A percentile compares a stretch with the other conserved stretches of the same genome.
Conservation (phyloP, 2,329 filamentous ascomycete species). For the Tolypocladium capitatum region DNA sequence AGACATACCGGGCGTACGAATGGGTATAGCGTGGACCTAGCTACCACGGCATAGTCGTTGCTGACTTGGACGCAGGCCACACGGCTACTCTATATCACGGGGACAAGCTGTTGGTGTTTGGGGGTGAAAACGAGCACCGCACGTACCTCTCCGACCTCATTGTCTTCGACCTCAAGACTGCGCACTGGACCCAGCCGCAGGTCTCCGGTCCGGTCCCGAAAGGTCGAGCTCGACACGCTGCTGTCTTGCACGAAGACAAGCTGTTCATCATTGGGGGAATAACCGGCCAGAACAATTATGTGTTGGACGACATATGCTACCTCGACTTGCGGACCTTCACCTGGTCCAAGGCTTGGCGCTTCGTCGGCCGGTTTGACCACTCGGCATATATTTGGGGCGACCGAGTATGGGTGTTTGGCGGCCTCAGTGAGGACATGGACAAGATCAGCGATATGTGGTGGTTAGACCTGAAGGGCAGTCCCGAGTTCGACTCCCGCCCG, state of each 20-base stretch:
- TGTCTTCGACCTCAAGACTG: conserved; percentile 86
- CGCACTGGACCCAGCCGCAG: conserved; percentile 88
- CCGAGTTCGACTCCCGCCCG: conserved; percentile 65
- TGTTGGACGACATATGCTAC: conserved; percentile 92
- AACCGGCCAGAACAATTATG: conserved; percentile 80
- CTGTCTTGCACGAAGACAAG: conserved; percentile 91
- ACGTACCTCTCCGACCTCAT: conserved; percentile 93
- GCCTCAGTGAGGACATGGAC: conserved; percentile 91
- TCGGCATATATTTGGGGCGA: conserved; percentile 87
- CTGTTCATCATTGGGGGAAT: conserved; percentile 94
- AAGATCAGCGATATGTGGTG: conserved; percentile 94
- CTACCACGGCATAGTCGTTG: not conserved
- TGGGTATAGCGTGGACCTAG: conserved; percentile 47
- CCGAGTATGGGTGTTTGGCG: conserved; percentile 91
- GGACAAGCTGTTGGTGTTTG: conserved; percentile 92
- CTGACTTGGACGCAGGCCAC: conserved; percentile 49
- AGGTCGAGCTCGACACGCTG: conserved; percentile 83
- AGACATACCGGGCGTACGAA: conserved; percentile 90
- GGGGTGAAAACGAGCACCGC: conserved; percentile 93
- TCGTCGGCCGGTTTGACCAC: conserved; percentile 90
- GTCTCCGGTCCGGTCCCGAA: conserved; percentile 75
- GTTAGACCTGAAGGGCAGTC: conserved; percentile 84
- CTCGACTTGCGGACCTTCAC: conserved; percentile 94
- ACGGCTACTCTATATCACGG: conserved; percentile 89
- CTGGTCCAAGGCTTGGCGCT: conserved; percentile 93